A percentile compares a stretch with the other conserved stretches of the same genome.
These are phyloP conservation scores for Cyclotella baltica DNA, from an alignment of 108 stramenopile species.

Conservation along the genomic window DNA sequence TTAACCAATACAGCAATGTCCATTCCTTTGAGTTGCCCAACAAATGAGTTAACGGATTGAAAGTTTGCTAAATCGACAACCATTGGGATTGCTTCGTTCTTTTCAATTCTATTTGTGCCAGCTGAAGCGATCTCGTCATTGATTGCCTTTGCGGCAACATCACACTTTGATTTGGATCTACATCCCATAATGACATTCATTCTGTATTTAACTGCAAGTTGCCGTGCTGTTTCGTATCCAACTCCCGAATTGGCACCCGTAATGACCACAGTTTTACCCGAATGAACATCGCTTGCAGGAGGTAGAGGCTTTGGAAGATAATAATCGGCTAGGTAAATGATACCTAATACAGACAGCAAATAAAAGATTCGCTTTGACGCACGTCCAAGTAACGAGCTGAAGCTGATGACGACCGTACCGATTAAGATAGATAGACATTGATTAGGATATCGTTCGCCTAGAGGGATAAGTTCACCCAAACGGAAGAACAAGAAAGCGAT, in stretches of 20 bases:
- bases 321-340: constrained; percentile 31
- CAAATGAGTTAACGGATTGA: constrained; percentile 43
- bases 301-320: constrained; percentile 37
- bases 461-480: constrained; percentile 18
- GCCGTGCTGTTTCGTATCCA: constrained; percentile 68
- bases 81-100: constrained; percentile 21
- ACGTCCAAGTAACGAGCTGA: constrained; percentile 2
- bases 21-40: constrained; percentile 7
- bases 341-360: constrained; percentile 9
- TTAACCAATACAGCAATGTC: constrained; percentile 33
- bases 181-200: constrained; percentile 45
- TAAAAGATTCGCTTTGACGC: constrained; percentile 15
- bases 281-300: background rate
- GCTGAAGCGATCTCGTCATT: constrained; percentile 20
- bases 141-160: constrained; percentile 28
- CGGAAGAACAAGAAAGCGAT: constrained; percentile 41
- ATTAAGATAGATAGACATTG: constrained; percentile 19
- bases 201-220: constrained; percentile 47
- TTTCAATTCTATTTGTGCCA: background rate
- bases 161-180: constrained; percentile 38
- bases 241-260: constrained; percentile 89
- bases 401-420: constrained; percentile 13
- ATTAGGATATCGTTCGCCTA: background rate
- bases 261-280: constrained; percentile 61
- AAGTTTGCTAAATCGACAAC: constrained; percentile 40